These are phyloP conservation scores for Mycosphaerelloides madeirae DNA, from an alignment of 2,329 filamentous ascomycete genomes.

Conservation along the genomic window DNA sequence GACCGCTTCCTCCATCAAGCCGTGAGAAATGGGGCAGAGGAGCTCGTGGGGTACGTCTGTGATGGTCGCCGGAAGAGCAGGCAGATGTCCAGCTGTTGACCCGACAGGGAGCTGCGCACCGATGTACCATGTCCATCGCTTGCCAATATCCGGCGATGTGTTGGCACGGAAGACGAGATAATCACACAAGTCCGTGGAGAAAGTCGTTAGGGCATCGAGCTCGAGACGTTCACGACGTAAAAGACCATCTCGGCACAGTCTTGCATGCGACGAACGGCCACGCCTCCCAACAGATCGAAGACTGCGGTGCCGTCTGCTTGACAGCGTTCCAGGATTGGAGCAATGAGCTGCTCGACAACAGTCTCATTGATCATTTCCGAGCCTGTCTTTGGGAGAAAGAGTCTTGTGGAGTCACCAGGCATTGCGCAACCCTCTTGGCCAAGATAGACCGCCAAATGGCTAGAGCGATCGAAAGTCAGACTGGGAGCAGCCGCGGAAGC, in stretches of 20 bases:
- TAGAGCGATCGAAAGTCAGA: constrained; percentile 34
- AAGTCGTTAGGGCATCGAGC: constrained; percentile 28
- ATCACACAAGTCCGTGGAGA: constrained; percentile 24
- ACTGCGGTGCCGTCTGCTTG: constrained; percentile 32
- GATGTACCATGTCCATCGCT: constrained; percentile 25
- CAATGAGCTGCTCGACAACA: constrained; percentile 34
- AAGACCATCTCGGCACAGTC: constrained; percentile 34
- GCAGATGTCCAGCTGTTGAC: constrained; percentile 3
- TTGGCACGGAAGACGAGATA: constrained; percentile 27
- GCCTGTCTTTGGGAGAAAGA: constrained; percentile 32
- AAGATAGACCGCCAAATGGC: constrained; percentile 34
- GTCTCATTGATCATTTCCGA: constrained; percentile 33
- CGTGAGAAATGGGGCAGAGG: constrained; percentile 32
- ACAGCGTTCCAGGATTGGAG: constrained; percentile 30
- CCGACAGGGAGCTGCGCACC: constrained; percentile 22
- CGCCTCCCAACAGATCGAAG: constrained; percentile 33
- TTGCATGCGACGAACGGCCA: constrained; percentile 22
- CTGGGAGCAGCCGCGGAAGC: constrained; percentile 29
- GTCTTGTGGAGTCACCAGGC: constrained; percentile 31
- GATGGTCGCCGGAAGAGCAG: constrained; percentile 15
- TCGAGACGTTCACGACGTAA: constrained; percentile 34
- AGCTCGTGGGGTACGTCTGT: constrained; percentile 23
- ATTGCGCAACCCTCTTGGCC: constrained; percentile 31
- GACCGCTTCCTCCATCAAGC: constrained; percentile 35
- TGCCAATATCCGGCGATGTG: constrained; percentile 5